Percentiles rank a stretch among this genome's conserved stretches.
These are phyloP conservation scores for Apiotrichum porosum DNA, from an alignment of 1,284 basidiomycete species.

Conservation along the genomic window DNA sequence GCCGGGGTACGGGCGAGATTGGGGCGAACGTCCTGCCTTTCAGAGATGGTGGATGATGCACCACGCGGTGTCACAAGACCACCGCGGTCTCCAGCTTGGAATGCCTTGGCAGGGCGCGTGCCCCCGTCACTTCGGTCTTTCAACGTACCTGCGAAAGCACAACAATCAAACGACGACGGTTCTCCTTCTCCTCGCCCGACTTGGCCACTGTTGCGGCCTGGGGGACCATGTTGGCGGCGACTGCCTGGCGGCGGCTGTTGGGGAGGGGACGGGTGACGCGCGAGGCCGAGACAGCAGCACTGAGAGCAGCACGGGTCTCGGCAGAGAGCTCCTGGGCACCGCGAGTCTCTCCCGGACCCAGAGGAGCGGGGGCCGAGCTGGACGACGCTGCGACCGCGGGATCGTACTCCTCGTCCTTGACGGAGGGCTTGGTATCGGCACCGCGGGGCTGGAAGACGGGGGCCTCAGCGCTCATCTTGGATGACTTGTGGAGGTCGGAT, in stretches of 20 bases:
- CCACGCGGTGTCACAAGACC: no score
- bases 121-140: no score
- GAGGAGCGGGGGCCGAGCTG: not conserved
- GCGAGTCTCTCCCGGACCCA: slow-evolving; percentile 1
- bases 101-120: not conserved
- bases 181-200: slow-evolving; percentile 55
- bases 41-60: slow-evolving; percentile 3
- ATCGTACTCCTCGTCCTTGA: slow-evolving; percentile 3
- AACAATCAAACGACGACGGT: slow-evolving; percentile 74
- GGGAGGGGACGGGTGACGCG: slow-evolving; percentile 43
- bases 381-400: slow-evolving; percentile 15
- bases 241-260: slow-evolving; percentile 22
- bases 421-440: not conserved
- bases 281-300: slow-evolving; percentile 24
- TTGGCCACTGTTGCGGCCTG: slow-evolving; percentile 65
- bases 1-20: not conserved
- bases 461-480: slow-evolving; percentile 42
- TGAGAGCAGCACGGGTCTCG: slow-evolving; percentile 14
- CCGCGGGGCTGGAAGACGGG: slow-evolving; percentile 35
- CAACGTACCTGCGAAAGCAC: slow-evolving; percentile 57
- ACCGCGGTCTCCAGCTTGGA: not conserved
- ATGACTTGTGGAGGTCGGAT: slow-evolving; percentile 26
- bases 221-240: slow-evolving; percentile 41
- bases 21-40: no score
- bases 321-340: slow-evolving; percentile 9